These are phyloP conservation scores for Striga hermonthica DNA, from an alignment of 305 asterid genomes.

Conservation along the genomic window DNA sequence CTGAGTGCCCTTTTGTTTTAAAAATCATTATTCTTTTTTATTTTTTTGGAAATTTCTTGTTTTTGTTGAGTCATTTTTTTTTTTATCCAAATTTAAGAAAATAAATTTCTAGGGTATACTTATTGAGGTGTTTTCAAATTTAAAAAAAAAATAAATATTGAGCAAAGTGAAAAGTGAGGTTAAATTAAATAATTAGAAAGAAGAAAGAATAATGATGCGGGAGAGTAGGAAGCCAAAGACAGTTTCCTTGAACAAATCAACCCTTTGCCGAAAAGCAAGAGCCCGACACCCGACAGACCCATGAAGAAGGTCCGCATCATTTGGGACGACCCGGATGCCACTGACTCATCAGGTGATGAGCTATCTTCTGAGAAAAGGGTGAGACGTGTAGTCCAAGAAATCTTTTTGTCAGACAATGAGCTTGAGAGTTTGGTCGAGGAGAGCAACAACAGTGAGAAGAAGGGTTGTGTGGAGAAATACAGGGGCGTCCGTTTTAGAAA, in stretches of 20 bases:
- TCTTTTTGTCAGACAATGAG: no score
- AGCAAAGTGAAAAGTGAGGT: no score
- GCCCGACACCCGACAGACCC: slow-evolving; percentile 30
- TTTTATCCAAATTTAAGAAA: no score
- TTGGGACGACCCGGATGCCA: slow-evolving; percentile 78
- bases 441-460: slow-evolving; percentile 50
- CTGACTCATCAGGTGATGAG: slow-evolving; percentile 89
- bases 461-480: slow-evolving; percentile 33
- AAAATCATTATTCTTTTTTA: slow-evolving; percentile 6
- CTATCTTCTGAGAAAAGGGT: slow-evolving; percentile 31
- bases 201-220: slow-evolving; percentile 36
- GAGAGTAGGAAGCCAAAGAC: slow-evolving; percentile 41
- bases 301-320: slow-evolving; percentile 54
- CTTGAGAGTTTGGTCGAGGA: no score
- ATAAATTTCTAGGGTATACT: slow-evolving; percentile 22
- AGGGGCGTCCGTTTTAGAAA: slow-evolving; percentile 75
- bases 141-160: no score
- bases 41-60: slow-evolving; percentile 27
- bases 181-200: no score
- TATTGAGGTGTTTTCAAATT: slow-evolving; percentile 41
- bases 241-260: slow-evolving; percentile 30
- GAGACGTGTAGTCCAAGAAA: slow-evolving; percentile 52
- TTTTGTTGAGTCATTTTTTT: no score
- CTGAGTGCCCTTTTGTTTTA: background rate
- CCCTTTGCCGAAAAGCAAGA: slow-evolving; percentile 31